Conservation (phyloP, 78 protist species). For the Dictyostelium citrinum region DNA sequence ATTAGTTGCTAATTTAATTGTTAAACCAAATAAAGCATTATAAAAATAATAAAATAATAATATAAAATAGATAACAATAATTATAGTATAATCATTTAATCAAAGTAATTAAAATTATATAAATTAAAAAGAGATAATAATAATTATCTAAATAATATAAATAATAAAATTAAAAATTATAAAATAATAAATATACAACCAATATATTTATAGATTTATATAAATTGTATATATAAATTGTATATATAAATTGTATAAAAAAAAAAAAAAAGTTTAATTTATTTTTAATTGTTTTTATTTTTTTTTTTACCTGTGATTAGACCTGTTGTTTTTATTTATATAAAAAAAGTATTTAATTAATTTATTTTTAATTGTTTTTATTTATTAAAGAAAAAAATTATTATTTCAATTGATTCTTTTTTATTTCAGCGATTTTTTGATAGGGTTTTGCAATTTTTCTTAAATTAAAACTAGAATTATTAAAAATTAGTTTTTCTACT, state of each 20-base stretch:
- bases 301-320: too few species aligned
- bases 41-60: not conserved
- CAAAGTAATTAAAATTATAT: too few species aligned
- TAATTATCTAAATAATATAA: too few species aligned
- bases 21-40: constrained; percentile 62
- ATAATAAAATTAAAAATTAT: not conserved
- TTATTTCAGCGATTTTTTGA: not conserved
- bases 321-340: too few species aligned
- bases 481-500: not conserved
- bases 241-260: not conserved
- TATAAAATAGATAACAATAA: too few species aligned
- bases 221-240: not conserved
- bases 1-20: constrained; percentile 65
- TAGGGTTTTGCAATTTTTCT: not conserved
- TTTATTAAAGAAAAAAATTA: not conserved
- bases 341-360: too few species aligned
- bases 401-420: not conserved
- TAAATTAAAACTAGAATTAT: not conserved
- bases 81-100: too few species aligned
- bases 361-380: not conserved
- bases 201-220: not conserved
- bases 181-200: not conserved
- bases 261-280: not conserved
- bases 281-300: not conserved
- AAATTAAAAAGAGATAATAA: too few species aligned